Base-by-base conservation (phyloP, 176 grass and related monocot genomes). In the Puya raimondii region DNA sequence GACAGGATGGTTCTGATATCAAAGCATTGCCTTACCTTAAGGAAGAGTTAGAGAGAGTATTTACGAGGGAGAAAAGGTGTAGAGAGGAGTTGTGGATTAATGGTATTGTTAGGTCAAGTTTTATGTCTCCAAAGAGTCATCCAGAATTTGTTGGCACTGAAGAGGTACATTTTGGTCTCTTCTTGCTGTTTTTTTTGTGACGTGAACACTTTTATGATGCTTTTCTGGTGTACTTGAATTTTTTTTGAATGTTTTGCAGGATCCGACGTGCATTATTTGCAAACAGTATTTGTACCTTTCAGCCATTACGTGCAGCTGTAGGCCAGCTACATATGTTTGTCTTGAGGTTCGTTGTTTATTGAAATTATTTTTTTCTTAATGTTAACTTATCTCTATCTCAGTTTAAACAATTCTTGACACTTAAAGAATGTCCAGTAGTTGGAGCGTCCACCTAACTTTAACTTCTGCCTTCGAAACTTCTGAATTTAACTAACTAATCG, bases 281-380 rank as follows among this genome's bases (percentile, higher is more conserved):
- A 85, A 68, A 56, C 88, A 96, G 66, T 91, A 89, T 79, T 85
- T 96, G 48, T 96, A 89, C 78, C 92, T 96, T 80, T 96, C 92
- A 51, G 88, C 85, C 1, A 74, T 91, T 76, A 77, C 80, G 61
- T 91, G 92, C 51, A 84, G 85, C 50, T 96, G 88, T 64, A 85
- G 88, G 74, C 72, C 75, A 49, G 75, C 78, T 67, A 79, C 87
- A 68, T 85, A 79, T 77, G 91, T 96, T 76, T 96, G 91, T 73
- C 83, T 91, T 80, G 88, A 96, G 83, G 88, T 91, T 71, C 72
- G 74, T 61, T 15, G 51, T 72, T 69, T 3, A 21, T 67, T 21
- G 68, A 11, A 10, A 17, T 66, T 78, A 59, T 12, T 84, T 80
- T 80, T 18, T 64, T 7, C 67, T 47, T 74, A 47, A 53, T 70